Evolutionary conservation across 805 yeast species (phyloP), one percentile per base, ranked within the genome.

Genomic region (Saccharomycopsis schoenii): DNA sequence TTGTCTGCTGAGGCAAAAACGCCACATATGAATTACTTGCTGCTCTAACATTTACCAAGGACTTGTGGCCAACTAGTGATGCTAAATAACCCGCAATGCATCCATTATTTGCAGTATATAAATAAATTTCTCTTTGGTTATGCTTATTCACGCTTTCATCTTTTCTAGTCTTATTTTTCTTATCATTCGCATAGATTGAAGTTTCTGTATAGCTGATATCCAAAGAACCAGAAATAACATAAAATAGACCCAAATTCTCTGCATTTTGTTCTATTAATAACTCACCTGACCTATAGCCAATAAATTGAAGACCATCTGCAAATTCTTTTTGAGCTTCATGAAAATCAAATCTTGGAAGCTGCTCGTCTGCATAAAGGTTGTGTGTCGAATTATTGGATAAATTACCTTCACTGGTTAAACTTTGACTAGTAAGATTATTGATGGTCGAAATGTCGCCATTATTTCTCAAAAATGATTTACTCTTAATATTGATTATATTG

Each of bases 81-180:
- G 96, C 89, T 56, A 93, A 71, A 68, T 89, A 93, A 0, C 98
- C 98, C 0, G 93, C 96, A 15, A 93, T 71, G 3, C 94, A 94
- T 6, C 97, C 97, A 1, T 85, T 77, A 15, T 78, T 73, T 1
- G 90, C 84, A 0, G 83, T 79, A 66, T 84, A 85, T 1, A 89
- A 66, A 36, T 72, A 71, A 14, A 47, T 21, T 47, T 47, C 52
- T 21, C 34, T 47, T 3, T 34, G n/a, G 4, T 9, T 12, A 8
- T 47, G 52, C 43, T 76, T 78, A 43, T 76, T 78, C 37, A 66
- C 67, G 4, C 66, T 70, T 21, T 67, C 66, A 11, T 2, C 34
- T 47, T 47, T 47, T 12, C 12, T 47, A 11, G 61, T 57, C 39
- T 56, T 55, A 56, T 50, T 62, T 60, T 59, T 63, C 59, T 58